Evolutionary conservation across 2,329 filamentous ascomycete species (phyloP).

Genomic region (Fusarium tanahbumbuense): DNA sequence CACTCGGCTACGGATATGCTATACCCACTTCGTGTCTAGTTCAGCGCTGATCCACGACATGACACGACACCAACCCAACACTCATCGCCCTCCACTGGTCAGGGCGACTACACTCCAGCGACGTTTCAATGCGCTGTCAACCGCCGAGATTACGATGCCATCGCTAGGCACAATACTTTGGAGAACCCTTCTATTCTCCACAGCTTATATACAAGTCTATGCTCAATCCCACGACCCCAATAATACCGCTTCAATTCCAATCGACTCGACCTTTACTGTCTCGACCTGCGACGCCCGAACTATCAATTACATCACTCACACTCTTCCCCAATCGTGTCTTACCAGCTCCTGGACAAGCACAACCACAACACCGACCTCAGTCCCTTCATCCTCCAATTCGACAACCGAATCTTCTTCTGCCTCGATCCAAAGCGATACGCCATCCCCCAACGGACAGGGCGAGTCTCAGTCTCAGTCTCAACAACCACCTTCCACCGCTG

Average conservation of each 20-base stretch:
- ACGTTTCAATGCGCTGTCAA: slow-evolving; percentile 31
- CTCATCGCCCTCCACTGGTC: not conserved
- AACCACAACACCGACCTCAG: slow-evolving; percentile 54
- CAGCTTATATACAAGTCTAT: slow-evolving; percentile 15
- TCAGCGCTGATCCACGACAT: slow-evolving; percentile 19
- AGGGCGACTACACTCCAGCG: slow-evolving; percentile 4
- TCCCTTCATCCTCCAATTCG: slow-evolving; percentile 31
- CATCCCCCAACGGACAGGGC: slow-evolving; percentile 14
- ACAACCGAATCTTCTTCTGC: not conserved
- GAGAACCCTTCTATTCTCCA: slow-evolving; percentile 19
- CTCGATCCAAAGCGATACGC: slow-evolving; percentile 10
- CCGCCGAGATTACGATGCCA: slow-evolving; percentile 30
- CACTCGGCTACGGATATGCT: slow-evolving; percentile 3
- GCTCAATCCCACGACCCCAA: slow-evolving; percentile 14
- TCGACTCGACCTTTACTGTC: slow-evolving; percentile 23
- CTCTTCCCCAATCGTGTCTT: slow-evolving; percentile 79
- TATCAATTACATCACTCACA: slow-evolving; percentile 85
- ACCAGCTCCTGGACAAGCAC: slow-evolving; percentile 68
- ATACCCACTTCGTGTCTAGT: slow-evolving; percentile 25
- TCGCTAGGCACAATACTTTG: slow-evolving; percentile 33
- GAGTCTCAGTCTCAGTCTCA: slow-evolving; percentile 13
- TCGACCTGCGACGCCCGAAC: slow-evolving; percentile 67
- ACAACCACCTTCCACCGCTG: slow-evolving; percentile 4
- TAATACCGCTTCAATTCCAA: not conserved
- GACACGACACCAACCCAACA: slow-evolving; percentile 22